Evolutionary conservation across 108 stramenopile genomes (phyloP).

Genomic region (Cyclotella atomus): DNA sequence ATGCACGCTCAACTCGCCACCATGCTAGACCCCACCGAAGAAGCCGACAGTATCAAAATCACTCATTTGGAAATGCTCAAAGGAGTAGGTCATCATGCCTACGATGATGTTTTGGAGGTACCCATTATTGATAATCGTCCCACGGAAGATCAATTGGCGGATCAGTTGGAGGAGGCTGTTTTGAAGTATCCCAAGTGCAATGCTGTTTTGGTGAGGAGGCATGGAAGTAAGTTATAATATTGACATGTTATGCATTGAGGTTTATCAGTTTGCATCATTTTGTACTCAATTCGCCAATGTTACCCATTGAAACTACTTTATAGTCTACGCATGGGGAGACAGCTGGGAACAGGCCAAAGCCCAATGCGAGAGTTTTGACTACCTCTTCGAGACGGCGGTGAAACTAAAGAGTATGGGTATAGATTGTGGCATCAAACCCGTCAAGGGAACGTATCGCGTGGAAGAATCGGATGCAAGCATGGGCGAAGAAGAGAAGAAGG

Average conservation of each 20-base stretch:
- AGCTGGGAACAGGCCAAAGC: conserved; percentile 97
- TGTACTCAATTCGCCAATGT: neutral
- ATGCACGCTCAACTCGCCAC: conserved; percentile 89
- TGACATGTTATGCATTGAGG: neutral
- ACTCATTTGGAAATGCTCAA: conserved; percentile 98
- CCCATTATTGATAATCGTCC: conserved; percentile 98
- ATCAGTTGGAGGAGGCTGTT: conserved; percentile 79
- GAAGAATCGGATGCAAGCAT: conserved; percentile 19
- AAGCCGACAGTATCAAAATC: conserved; percentile 54
- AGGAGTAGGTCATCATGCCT: conserved; percentile 91
- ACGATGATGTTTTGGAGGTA: conserved; percentile 86
- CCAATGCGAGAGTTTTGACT: conserved; percentile 95
- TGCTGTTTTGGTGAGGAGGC: conserved; percentile 93
- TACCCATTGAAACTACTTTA: neutral
- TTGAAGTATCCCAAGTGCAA: conserved; percentile 85
- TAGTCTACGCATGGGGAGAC: conserved; percentile 95
- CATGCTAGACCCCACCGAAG: conserved; percentile 81
- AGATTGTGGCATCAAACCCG: conserved; percentile 58
- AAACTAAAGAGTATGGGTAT: conserved; percentile 81
- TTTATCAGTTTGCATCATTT: neutral
- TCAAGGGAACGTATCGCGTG: conserved; percentile 58
- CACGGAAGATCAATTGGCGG: conserved; percentile 88
- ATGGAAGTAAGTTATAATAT: conserved; percentile 60
- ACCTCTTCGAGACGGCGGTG: conserved; percentile 86
- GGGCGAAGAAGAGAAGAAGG: conserved; percentile 13